Percentiles rank a stretch among this genome's conserved stretches.
phyloP scores from a whole-genome alignment of 2,329 filamentous ascomycete species.

The Clarireedia monteithiana region DNA sequence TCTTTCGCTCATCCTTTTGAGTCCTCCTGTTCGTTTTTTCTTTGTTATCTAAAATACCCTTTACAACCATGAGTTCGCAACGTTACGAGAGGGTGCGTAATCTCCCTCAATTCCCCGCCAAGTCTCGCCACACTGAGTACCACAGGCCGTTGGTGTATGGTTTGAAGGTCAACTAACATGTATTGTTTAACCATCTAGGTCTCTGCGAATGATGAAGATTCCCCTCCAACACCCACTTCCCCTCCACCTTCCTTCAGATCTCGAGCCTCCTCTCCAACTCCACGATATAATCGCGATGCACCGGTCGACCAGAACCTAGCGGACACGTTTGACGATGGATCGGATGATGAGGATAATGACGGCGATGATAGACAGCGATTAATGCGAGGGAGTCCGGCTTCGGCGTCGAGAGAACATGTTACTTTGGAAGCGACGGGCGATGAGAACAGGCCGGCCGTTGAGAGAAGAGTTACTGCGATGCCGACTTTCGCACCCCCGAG shows the following conservation, averaged over 20 bases:
- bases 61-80: constrained; percentile 27
- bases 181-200: constrained; percentile 35
- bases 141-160: too few relatives aligned
- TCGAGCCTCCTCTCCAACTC: constrained; percentile 59
- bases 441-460: constrained; percentile 17
- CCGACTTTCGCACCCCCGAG: constrained; percentile 22
- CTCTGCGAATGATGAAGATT: constrained; percentile 49
- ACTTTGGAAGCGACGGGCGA: constrained; percentile 22
- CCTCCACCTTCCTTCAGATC: constrained; percentile 85
- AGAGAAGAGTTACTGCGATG: constrained; percentile 22
- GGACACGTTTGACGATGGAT: constrained; percentile 82
- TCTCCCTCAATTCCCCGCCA: background rate
- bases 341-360: constrained; percentile 64
- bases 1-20: constrained; percentile 15
- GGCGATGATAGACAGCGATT: constrained; percentile 78
- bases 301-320: constrained; percentile 71
- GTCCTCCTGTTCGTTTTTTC: constrained; percentile 18
- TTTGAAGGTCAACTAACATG: too few relatives aligned
- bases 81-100: constrained; percentile 49
- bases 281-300: constrained; percentile 33
- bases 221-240: constrained; percentile 35
- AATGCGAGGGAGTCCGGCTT: constrained; percentile 55
- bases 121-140: constrained; percentile 15
- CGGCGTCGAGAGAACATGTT: constrained; percentile 17
- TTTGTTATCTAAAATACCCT: constrained; percentile 15